phyloP scores from a whole-genome alignment of 192 early-diverging fungal genomes.

The Coemansia sp. region DNA sequence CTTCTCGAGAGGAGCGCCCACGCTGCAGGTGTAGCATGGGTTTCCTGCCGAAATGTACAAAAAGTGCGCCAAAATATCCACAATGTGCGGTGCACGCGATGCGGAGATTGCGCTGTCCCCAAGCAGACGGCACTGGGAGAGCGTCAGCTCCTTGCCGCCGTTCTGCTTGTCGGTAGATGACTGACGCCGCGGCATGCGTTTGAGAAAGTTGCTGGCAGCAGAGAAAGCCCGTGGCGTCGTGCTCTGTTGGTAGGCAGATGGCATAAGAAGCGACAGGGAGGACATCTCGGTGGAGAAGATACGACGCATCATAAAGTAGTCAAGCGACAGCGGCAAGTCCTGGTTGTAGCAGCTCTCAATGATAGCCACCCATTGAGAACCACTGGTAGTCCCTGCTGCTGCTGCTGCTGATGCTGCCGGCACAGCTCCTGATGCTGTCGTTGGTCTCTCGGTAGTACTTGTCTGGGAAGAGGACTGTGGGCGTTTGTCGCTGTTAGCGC shows the following conservation, averaged over 20 bases:
- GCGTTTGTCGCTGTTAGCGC: neutral
- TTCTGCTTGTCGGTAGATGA: slow-evolving; percentile 18
- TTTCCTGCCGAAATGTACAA: slow-evolving; percentile 33
- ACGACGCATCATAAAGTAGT: slow-evolving; percentile 49
- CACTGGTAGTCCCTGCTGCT: too few species aligned
- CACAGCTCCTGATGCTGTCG: neutral
- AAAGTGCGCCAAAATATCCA: slow-evolving; percentile 43
- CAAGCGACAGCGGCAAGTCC: slow-evolving; percentile 33
- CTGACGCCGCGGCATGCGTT: slow-evolving; percentile 48
- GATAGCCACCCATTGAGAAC: slow-evolving; percentile 21
- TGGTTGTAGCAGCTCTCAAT: slow-evolving; percentile 26
- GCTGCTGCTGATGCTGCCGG: neutral
- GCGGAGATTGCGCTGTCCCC: slow-evolving; percentile 7
- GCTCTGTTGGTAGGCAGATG: slow-evolving; percentile 8
- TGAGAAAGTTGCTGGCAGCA: slow-evolving; percentile 32
- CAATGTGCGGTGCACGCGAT: slow-evolving; percentile 20
- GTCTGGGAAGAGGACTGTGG: neutral
- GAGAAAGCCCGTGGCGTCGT: slow-evolving; percentile 18
- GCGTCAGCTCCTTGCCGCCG: slow-evolving; percentile 23
- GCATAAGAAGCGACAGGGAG: slow-evolving; percentile 17
- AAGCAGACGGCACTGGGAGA: slow-evolving; percentile 28
- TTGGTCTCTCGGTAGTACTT: neutral
- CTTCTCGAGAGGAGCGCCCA: slow-evolving; percentile 34
- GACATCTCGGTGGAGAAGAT: slow-evolving; percentile 47
- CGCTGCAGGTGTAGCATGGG: slow-evolving; percentile 35